Base-by-base conservation (phyloP, 345 rosid species). In the Boechera divaricarpa region DNA sequence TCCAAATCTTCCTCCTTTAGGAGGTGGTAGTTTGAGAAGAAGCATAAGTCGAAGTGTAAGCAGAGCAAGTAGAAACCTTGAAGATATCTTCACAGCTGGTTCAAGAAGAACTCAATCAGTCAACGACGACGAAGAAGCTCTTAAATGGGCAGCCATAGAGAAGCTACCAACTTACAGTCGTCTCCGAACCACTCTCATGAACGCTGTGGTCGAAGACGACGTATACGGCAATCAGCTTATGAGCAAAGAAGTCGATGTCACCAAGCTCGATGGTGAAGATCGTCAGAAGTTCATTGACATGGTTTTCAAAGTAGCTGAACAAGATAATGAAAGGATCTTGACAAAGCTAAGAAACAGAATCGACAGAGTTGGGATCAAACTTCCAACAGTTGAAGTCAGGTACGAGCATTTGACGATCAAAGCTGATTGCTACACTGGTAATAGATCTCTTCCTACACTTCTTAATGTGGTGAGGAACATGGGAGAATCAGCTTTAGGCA, bases 91-190 rank as follows among this genome's bases (percentile, higher is more conserved):
- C 75, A 44, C 75, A 48, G 5, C 70, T 4, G 71, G 80, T 5
- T 77, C 80, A 7, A 74, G 92, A 56, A 77, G 96, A 49, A 83
- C 81, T 24, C 84, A 82, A 60, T 79, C 77, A 16, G 79, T 77
- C 1, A 87, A 84, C 31, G 96, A 87, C 45, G 98, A 93, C 26
- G 97, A 93, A 77, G 98, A 93, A 60, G 96, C 97, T 10, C 87
- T 93, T 1, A 93, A 83, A 83, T 93, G 98, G 98, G 98, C 98
- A 2, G 98, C 98, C 9, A 89, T 93, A 21, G 98, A 93, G 85
- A 90, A 84, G 33, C 66, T 93, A 12, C 98, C 98, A 3, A 93
- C 98, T 0, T 93, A 89, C 72, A 87, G 82, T 41, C 85, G 98
- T 42, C 63, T 93, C 28, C 79, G 97, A 42, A 93, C 96, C 39